Evolutionary conservation across 2,329 filamentous ascomycete genomes (phyloP).

Genomic region (Fusarium stilboides): DNA sequence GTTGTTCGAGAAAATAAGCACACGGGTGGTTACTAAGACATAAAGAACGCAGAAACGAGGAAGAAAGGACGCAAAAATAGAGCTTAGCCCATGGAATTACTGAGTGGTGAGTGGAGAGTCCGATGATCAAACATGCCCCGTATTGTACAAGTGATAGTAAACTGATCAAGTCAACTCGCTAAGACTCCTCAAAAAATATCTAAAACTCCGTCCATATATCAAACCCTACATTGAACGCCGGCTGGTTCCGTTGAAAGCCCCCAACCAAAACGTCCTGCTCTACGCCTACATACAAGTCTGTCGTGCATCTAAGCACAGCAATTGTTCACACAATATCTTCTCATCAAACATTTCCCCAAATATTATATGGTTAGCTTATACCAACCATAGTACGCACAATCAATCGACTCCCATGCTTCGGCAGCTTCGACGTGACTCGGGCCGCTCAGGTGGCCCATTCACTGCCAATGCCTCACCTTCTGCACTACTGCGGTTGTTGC

Average conservation of each 20-base stretch:
- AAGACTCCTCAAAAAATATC: constrained; percentile 16
- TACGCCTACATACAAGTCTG: neutral
- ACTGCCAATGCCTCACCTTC: constrained; percentile 10
- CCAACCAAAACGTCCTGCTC: constrained; percentile 27
- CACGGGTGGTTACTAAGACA: neutral
- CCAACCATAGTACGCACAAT: constrained; percentile 3
- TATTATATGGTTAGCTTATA: constrained; percentile 10
- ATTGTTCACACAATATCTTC: constrained; percentile 5
- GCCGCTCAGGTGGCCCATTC: constrained; percentile 22
- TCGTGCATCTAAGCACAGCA: neutral
- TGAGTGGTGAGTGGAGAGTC: constrained; percentile 6
- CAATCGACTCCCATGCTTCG: constrained; percentile 49
- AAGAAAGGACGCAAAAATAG: neutral
- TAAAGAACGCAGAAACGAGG: neutral
- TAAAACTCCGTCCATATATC: constrained; percentile 36
- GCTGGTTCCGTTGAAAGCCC: constrained; percentile 24
- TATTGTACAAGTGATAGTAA: constrained; percentile 31
- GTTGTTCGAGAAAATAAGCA: no score
- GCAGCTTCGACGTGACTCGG: constrained; percentile 6
- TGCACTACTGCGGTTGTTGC: constrained; percentile 10
- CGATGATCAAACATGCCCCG: constrained; percentile 16
- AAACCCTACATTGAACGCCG: constrained; percentile 34
- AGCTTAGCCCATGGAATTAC: no score
- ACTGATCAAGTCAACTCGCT: constrained; percentile 18
- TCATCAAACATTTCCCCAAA: neutral